These are phyloP conservation scores for Brassica nigra DNA, from an alignment of 345 rosid species.

Conservation along the genomic window DNA sequence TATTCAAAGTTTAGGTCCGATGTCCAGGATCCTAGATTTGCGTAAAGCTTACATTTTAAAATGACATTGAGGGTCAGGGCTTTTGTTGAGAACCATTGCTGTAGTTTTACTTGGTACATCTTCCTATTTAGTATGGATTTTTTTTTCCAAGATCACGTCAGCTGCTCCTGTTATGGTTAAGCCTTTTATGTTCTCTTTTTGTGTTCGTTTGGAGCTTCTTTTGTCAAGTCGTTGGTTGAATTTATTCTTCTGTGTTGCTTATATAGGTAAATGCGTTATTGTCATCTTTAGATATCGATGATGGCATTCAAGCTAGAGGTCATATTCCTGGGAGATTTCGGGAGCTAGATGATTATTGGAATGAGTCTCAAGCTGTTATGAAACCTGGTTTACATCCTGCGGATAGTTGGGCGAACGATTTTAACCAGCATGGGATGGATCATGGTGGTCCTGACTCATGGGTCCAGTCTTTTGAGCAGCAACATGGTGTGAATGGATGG, in stretches of 20 bases:
- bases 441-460: conserved; percentile 72
- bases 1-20: neutral
- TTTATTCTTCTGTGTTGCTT: conserved; percentile 16
- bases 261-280: conserved; percentile 82
- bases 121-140: neutral
- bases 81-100: conserved; percentile 8
- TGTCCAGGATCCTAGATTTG: neutral
- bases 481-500: conserved; percentile 92
- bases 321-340: conserved; percentile 72
- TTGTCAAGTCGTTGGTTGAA: conserved; percentile 3
- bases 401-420: conserved; percentile 82
- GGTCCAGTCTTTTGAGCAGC: conserved; percentile 89
- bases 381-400: conserved; percentile 62
- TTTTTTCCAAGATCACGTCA: too few relatives aligned
- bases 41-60: neutral
- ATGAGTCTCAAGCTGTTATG: conserved; percentile 83
- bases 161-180: neutral
- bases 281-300: conserved; percentile 89
- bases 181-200: neutral
- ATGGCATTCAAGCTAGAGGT: conserved; percentile 65
- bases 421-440: conserved; percentile 56
- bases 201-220: neutral
- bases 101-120: conserved; percentile 11
- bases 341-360: conserved; percentile 95
- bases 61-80: conserved; percentile 4